Evolutionary conservation across 1,139 yeast species (phyloP).

Genomic region (Fermentozyma sake): DNA sequence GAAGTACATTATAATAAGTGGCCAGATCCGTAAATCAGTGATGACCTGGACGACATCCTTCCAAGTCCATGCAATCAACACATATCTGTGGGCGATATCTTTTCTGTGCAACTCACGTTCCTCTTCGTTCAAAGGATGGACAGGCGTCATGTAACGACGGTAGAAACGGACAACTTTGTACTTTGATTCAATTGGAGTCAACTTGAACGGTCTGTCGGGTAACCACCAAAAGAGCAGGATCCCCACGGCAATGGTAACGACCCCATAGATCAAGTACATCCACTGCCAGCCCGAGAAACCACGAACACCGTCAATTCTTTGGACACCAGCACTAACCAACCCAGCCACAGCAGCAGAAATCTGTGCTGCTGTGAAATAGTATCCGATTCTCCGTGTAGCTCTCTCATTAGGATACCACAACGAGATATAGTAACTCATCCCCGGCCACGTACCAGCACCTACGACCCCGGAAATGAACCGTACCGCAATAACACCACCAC

Average conservation of each 20-base stretch:
- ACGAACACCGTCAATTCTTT: slow-evolving; percentile 65
- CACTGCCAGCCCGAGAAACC: slow-evolving; percentile 86
- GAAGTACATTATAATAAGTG: slow-evolving; percentile 79
- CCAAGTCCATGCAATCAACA: slow-evolving; percentile 52
- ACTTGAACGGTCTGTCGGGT: slow-evolving; percentile 59
- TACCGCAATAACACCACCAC: slow-evolving; percentile 62
- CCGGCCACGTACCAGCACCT: slow-evolving; percentile 95
- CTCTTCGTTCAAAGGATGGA: slow-evolving; percentile 47
- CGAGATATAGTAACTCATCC: slow-evolving; percentile 78
- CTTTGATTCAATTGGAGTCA: slow-evolving; percentile 9
- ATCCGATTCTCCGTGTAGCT: slow-evolving; percentile 76
- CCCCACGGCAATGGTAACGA: slow-evolving; percentile 65
- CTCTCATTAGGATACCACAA: slow-evolving; percentile 84
- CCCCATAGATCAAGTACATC: slow-evolving; percentile 78
- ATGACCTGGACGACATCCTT: slow-evolving; percentile 55
- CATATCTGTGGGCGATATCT: slow-evolving; percentile 56
- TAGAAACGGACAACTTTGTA: slow-evolving; percentile 14
- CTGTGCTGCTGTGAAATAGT: slow-evolving; percentile 89
- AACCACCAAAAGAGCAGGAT: slow-evolving; percentile 74
- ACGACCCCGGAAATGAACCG: slow-evolving; percentile 75
- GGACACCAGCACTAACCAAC: slow-evolving; percentile 81
- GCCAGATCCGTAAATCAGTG: slow-evolving; percentile 70
- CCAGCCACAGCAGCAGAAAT: slow-evolving; percentile 85
- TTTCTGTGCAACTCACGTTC: slow-evolving; percentile 56
- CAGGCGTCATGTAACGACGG: slow-evolving; percentile 28